Evolutionary conservation across 1,139 yeast genomes (phyloP).

Genomic region (Pichia sp.): DNA sequence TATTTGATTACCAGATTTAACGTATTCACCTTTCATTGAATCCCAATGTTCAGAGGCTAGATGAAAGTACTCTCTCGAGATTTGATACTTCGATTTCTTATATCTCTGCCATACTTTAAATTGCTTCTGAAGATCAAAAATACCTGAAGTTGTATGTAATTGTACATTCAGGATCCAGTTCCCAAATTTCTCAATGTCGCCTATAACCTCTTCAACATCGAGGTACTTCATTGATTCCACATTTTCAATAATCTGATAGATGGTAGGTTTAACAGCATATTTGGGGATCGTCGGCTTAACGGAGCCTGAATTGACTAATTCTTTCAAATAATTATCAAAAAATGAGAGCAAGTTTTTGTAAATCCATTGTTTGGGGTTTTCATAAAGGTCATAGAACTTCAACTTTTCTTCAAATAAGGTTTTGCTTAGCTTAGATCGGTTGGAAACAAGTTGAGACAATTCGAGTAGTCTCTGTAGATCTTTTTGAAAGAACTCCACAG

Average conservation of each 20-base stretch:
- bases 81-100: slow-evolving; percentile 10
- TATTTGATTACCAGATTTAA: background rate
- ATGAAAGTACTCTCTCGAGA: slow-evolving; percentile 4
- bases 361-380: slow-evolving; percentile 9
- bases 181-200: slow-evolving; percentile 25
- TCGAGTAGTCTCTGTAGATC: slow-evolving; percentile 6
- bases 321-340: slow-evolving; percentile 6
- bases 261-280: slow-evolving; percentile 12
- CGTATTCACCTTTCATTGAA: slow-evolving; percentile 1
- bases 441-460: slow-evolving; percentile 2
- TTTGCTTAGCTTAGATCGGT: slow-evolving; percentile 1
- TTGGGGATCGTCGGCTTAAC: slow-evolving; percentile 4
- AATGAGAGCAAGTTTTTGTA: slow-evolving; percentile 6
- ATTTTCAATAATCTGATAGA: slow-evolving; percentile 22
- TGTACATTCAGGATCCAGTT: slow-evolving; percentile 12
- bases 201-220: slow-evolving; percentile 23
- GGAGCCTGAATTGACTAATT: background rate
- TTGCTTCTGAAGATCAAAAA: slow-evolving; percentile 6
- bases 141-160: slow-evolving; percentile 1
- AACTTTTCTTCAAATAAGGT: slow-evolving; percentile 2
- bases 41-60: slow-evolving; percentile 1
- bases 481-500: slow-evolving; percentile 9
- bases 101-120: slow-evolving; percentile 12
- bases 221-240: slow-evolving; percentile 22
- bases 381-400: slow-evolving; percentile 1